Evolutionary conservation across 2,329 filamentous ascomycete genomes (phyloP).

Genomic region (Fusarium nodosum): DNA sequence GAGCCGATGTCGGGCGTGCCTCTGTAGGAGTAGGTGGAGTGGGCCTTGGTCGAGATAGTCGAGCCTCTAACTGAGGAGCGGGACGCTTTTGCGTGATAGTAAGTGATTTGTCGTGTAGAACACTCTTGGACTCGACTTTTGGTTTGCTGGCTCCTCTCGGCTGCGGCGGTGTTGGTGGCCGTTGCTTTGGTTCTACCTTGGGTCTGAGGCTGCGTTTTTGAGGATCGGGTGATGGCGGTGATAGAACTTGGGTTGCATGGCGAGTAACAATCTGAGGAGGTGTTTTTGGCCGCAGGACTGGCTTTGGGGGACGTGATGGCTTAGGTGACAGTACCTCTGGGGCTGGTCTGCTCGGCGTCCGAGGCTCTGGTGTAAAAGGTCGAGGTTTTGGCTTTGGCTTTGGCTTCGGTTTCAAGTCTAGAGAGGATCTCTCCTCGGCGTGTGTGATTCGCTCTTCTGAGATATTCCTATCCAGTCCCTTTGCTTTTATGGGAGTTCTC

Average conservation of each 20-base stretch:
- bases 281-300: constrained; percentile 50
- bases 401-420: constrained; percentile 50
- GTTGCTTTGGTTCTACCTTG: constrained; percentile 34
- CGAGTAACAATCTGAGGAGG: constrained; percentile 49
- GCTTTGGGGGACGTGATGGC: constrained; percentile 52
- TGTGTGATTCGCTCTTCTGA: constrained; percentile 24
- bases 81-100: constrained; percentile 30
- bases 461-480: constrained; percentile 27
- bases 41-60: constrained; percentile 24
- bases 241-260: constrained; percentile 35
- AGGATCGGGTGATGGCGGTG: constrained; percentile 50
- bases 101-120: constrained; percentile 14
- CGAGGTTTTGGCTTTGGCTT: constrained; percentile 47
- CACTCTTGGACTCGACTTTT: constrained; percentile 23
- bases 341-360: constrained; percentile 38
- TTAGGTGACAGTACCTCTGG: constrained; percentile 52
- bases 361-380: constrained; percentile 41
- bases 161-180: constrained; percentile 57
- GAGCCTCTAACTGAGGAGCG: constrained; percentile 26
- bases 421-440: constrained; percentile 7
- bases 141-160: constrained; percentile 50
- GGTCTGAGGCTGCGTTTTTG: constrained; percentile 45
- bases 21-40: constrained; percentile 26
- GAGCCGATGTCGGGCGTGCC: constrained; percentile 41
- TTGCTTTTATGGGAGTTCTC: constrained; percentile 36